Base-by-base conservation (phyloP, 2,329 filamentous ascomycete genomes). In the Geosmithia flava region DNA sequence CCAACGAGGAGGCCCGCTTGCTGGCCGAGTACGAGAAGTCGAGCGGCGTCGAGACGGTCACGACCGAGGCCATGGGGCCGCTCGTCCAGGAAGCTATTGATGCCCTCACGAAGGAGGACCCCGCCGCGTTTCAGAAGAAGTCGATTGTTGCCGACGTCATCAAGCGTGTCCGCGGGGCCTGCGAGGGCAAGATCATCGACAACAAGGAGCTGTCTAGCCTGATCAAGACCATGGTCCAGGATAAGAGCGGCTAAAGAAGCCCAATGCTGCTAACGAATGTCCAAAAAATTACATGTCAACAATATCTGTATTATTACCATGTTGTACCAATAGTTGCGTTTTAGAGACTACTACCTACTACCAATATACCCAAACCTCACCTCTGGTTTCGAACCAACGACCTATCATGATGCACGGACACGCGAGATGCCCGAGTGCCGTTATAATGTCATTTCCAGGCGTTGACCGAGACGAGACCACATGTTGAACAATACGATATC, bases 111-210 rank as follows among this genome's bases (percentile, higher is more conserved):
- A 55, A 3, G 61, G 59, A 27, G 23, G 23, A 27, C 23, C 23
- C 23, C 23, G 23, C 23, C 23, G 23, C 23, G 4, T 27, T 27
- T 8, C 23, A 27, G 8, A 58, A 56, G 45, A 78, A 78, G 60
- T 58, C 69, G 15, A 62, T 71, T 45, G 63, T 81, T 52, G 80
- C 82, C 3, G 71, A 77, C 49, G 72, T 83, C 10, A 76, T 88
- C 74, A 84, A 80, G 68, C 71, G 66, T 52, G 61, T 85, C 11
- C 62, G 78, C 47, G 65, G 68, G 3, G 65, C 67, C 27, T 64
- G 86, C 27, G 76, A 80, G 50, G 83, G 78, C 37, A 81, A 81
- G 64, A 71, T 76, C 40, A 72, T 85, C 37, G 78, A 87, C 58
- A 79, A 72, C 63, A 73, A 71, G 47, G 71, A 76, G 53, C 66